Base-by-base conservation (phyloP, 2,329 filamentous ascomycete species). In the Diaporthe australafricana region DNA sequence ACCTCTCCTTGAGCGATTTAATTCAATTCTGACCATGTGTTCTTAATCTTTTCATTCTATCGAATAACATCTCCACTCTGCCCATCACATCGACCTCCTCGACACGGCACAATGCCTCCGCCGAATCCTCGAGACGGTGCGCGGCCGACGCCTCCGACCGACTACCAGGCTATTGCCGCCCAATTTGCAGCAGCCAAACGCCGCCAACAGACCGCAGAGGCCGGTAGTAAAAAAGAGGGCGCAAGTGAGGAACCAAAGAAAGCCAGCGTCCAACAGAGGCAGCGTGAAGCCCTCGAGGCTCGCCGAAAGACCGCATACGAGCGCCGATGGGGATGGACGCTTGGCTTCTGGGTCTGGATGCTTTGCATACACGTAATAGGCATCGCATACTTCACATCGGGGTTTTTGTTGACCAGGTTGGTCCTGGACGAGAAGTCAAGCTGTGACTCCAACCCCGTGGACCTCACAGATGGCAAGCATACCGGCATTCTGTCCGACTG, bases 331-430 rank as follows among this genome's bases (percentile, higher is more conserved):
- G 81, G 83, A 73, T 90, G 89, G 89, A 86, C 88, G 1, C 83
- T 91, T 42, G 89, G 86, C 47, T 94, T 95, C 80, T 94, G 94
- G 85, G 79, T 86, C 48, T 91, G 91, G 86, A 84, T 95, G 79
- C 83, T 94, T 80, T 89, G 83, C 75, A 88, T 98, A 50, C 96
- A 99, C 80, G 86, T 89, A 56, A 85, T 93, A 45, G 96, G 95
- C 72, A 92, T 98, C 77, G 94, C 93, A 80, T 93, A 98, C 79
- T 99, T 99, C 83, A 97, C 94, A 32, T 95, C 93, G 80, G 96
- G 96, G 47, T 99, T 99, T 82, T 90, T 99, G 74, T 89, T 99
- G 75, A 98, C 96, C 70, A 90, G 96, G 72, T 84, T 94, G 74
- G 92, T 96, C 66, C 87, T 96, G 71, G 91, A 94, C 74, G 89